Evolutionary conservation across 257 asterid genomes (phyloP).

Genomic region (Mentha longifolia): DNA sequence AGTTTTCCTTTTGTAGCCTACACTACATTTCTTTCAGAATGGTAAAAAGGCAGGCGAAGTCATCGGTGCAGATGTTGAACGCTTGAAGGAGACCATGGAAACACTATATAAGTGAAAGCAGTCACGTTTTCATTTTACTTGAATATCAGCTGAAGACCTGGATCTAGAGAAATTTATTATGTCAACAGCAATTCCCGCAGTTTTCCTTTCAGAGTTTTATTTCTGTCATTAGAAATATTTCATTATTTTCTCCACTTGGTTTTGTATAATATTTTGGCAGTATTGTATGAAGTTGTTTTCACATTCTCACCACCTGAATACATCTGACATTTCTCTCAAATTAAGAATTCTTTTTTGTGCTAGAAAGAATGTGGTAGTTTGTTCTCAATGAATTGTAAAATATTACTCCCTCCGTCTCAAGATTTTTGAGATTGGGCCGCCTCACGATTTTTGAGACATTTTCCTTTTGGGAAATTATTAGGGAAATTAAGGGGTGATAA

Average conservation of each 20-base stretch:
- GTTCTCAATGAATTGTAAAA: not conserved
- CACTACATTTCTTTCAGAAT: constrained; percentile 82
- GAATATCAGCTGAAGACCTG: not conserved
- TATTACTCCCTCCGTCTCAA: too few relatives aligned
- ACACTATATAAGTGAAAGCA: constrained; percentile 62
- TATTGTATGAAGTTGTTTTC: constrained; percentile 18
- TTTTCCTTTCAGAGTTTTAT: constrained; percentile 20
- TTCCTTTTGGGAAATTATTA: too few relatives aligned
- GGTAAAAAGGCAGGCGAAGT: constrained; percentile 79
- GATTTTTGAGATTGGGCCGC: too few relatives aligned
- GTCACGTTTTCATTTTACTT: constrained; percentile 16
- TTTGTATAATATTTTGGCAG: constrained; percentile 15
- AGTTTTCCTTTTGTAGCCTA: constrained; percentile 71
- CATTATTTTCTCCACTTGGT: not conserved
- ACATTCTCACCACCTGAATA: not conserved
- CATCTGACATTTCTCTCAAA: not conserved
- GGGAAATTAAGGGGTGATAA: too few relatives aligned
- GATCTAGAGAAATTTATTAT: constrained; percentile 10
- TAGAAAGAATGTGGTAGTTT: not conserved
- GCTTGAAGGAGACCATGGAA: constrained; percentile 79
- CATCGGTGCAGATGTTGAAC: constrained; percentile 79
- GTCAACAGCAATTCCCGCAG: not conserved
- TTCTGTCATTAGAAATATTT: constrained; percentile 11
- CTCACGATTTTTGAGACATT: too few relatives aligned
- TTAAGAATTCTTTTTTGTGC: not conserved